These are phyloP conservation scores for Gentiana macrophylla DNA, from an alignment of 257 asterid species.

Conservation along the genomic window DNA sequence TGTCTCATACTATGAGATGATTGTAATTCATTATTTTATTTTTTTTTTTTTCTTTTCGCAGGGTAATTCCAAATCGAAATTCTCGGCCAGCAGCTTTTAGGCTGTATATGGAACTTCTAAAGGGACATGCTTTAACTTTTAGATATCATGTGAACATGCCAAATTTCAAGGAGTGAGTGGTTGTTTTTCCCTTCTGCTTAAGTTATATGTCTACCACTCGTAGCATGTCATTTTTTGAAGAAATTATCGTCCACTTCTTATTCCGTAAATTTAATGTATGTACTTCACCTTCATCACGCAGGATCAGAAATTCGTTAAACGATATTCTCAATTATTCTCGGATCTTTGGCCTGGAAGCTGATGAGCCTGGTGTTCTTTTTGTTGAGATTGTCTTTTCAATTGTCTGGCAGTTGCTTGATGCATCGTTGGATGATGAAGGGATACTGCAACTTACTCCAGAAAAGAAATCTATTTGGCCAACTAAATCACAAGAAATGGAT, in stretches of 20 bases:
- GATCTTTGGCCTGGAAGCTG: constrained; percentile 38
- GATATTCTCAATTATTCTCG: constrained; percentile 39
- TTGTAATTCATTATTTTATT: too few species aligned
- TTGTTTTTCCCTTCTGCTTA: constrained; percentile 1
- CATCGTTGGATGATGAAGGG: constrained; percentile 84
- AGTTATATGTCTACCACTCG: too few species aligned
- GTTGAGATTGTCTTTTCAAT: constrained; percentile 56
- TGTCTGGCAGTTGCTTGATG: constrained; percentile 78
- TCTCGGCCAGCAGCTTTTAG: constrained; percentile 80
- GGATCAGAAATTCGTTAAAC: constrained; percentile 57
- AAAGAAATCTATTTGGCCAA: constrained; percentile 55
- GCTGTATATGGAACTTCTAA: constrained; percentile 83
- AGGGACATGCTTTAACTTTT: constrained; percentile 51
- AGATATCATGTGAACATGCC: constrained; percentile 46
- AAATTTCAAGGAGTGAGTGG: constrained; percentile 62
- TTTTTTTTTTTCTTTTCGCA: constrained; percentile 17
- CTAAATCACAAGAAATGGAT: constrained; percentile 60
- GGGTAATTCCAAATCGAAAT: constrained; percentile 70
- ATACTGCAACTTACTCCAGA: constrained; percentile 53
- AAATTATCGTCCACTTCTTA: constrained; percentile 3
- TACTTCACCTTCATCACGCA: constrained; percentile 21
- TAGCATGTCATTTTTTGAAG: neutral
- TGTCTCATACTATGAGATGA: neutral
- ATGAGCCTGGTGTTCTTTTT: constrained; percentile 47
- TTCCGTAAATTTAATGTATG: neutral